Evolutionary conservation across 1,284 basidiomycete species (phyloP).

Genomic region (Leccinum subatratum): DNA sequence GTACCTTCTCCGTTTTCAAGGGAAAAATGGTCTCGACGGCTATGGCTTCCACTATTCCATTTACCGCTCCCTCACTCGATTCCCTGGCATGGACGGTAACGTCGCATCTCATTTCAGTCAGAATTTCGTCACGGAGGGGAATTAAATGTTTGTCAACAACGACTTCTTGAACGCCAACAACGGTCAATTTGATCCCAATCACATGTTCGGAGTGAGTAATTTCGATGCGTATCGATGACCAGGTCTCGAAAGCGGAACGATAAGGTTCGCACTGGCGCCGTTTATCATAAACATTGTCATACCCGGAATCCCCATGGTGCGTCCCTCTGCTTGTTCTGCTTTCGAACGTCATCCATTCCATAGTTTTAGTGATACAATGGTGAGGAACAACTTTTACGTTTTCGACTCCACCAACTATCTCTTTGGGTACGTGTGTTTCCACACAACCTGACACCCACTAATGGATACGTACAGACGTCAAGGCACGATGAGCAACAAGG

Average conservation of each 20-base stretch:
- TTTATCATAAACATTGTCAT: conserved; percentile 78
- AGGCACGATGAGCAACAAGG: conserved; percentile 81
- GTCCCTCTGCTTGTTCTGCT: conserved; percentile 19
- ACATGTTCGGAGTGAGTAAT: conserved; percentile 88
- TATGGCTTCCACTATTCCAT: conserved; percentile 90
- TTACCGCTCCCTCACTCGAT: conserved; percentile 77
- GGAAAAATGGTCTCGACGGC: conserved; percentile 63
- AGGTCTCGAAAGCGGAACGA: conserved; percentile 75
- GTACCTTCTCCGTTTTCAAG: conserved; percentile 75
- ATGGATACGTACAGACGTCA: conserved; percentile 60
- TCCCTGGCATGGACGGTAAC: conserved; percentile 91
- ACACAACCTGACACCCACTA: background rate
- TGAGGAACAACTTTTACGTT: conserved; percentile 84
- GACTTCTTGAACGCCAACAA: conserved; percentile 76
- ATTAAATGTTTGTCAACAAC: conserved; percentile 81
- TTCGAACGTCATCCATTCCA: conserved; percentile 9
- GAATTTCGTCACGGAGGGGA: conserved; percentile 85
- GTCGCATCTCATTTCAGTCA: conserved; percentile 78
- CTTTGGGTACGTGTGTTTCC: conserved; percentile 54
- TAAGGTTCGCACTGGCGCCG: conserved; percentile 67
- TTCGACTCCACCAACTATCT: conserved; percentile 87
- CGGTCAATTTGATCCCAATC: conserved; percentile 70
- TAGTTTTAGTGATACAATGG: conserved; percentile 67
- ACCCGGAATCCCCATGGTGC: conserved; percentile 78
- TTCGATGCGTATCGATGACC: conserved; percentile 94